phyloP scores from a whole-genome alignment of 2,329 filamentous ascomycete species.

The Arthrobotrys entomopaga region DNA sequence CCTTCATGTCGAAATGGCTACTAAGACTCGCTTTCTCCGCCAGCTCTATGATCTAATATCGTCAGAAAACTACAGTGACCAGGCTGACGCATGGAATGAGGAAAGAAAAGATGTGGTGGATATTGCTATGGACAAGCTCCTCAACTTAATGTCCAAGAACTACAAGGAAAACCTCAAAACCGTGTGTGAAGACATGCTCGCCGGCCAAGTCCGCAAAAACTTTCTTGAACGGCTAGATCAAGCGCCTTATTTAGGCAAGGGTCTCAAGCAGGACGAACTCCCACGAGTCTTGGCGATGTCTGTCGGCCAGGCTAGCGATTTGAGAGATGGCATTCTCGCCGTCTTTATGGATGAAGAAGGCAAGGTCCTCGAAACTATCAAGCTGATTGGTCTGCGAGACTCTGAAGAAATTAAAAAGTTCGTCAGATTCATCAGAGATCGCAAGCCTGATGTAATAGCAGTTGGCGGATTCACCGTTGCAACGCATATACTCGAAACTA shows the following conservation, averaged over 20 bases:
- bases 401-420: slow-evolving; percentile 76
- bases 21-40: slow-evolving; percentile 78
- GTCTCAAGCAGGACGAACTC: slow-evolving; percentile 85
- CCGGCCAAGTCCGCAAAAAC: slow-evolving; percentile 78
- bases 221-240: slow-evolving; percentile 82
- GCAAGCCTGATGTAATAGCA: slow-evolving; percentile 88
- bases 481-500: slow-evolving; percentile 82
- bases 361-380: slow-evolving; percentile 86
- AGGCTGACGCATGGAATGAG: slow-evolving; percentile 93
- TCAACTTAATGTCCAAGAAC: slow-evolving; percentile 84
- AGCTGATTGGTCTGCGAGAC: slow-evolving; percentile 80
- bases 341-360: slow-evolving; percentile 94
- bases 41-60: slow-evolving; percentile 84
- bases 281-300: slow-evolving; percentile 88
- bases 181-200: slow-evolving; percentile 90
- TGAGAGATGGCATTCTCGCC: slow-evolving; percentile 83
- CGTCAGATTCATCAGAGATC: slow-evolving; percentile 79
- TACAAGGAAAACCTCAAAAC: slow-evolving; percentile 95
- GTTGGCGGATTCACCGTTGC: slow-evolving; percentile 90
- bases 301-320: slow-evolving; percentile 81
- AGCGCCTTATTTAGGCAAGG: slow-evolving; percentile 93
- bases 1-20: slow-evolving; percentile 80
- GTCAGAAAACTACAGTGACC: slow-evolving; percentile 93
- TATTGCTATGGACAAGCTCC: slow-evolving; percentile 80
- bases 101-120: slow-evolving; percentile 87